A percentile compares a stretch with the other conserved stretches of the same genome.
phyloP scores from a whole-genome alignment of 306 rosid genomes.

The Cajanus cajan region DNA sequence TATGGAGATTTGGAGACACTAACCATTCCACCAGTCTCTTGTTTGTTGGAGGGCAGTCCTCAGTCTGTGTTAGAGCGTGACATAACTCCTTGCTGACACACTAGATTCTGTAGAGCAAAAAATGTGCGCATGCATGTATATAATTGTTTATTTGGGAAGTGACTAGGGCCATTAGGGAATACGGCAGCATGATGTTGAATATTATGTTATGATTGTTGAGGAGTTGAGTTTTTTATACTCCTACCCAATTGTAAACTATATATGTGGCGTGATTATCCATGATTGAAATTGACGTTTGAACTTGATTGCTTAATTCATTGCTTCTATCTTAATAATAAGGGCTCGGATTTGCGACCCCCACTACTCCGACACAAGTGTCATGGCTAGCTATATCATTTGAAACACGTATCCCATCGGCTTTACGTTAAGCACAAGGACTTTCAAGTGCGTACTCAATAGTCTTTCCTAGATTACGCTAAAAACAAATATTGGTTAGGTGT shows the following conservation, averaged over 20 bases:
- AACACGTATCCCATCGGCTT: background rate
- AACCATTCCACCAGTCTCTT: conserved; percentile 80
- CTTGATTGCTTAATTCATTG: background rate
- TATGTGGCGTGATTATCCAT: conserved; percentile 5
- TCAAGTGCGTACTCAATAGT: background rate
- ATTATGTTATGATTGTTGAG: conserved; percentile 34
- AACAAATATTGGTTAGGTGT: background rate
- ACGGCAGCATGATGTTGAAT: conserved; percentile 8
- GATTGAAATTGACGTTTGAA: conserved; percentile 14
- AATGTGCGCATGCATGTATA: conserved; percentile 7
- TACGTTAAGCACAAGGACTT: background rate
- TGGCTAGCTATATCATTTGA: background rate
- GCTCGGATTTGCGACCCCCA: background rate
- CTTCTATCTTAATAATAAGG: background rate
- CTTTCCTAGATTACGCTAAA: background rate
- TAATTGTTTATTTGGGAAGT: conserved; percentile 13
- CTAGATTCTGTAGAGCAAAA: background rate
- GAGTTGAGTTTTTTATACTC: conserved; percentile 56
- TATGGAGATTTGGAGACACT: conserved; percentile 65
- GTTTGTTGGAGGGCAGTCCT: conserved; percentile 73
- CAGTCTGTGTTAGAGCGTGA: conserved; percentile 38
- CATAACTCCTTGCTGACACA: conserved; percentile 47
- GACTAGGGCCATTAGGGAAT: background rate
- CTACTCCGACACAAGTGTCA: background rate
- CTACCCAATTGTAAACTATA: conserved; percentile 30